A percentile compares a stretch with the other conserved stretches of the same genome.
These are phyloP conservation scores for Mucor saturninus DNA, from an alignment of 371 early-diverging fungal genomes.

Conservation along the genomic window DNA sequence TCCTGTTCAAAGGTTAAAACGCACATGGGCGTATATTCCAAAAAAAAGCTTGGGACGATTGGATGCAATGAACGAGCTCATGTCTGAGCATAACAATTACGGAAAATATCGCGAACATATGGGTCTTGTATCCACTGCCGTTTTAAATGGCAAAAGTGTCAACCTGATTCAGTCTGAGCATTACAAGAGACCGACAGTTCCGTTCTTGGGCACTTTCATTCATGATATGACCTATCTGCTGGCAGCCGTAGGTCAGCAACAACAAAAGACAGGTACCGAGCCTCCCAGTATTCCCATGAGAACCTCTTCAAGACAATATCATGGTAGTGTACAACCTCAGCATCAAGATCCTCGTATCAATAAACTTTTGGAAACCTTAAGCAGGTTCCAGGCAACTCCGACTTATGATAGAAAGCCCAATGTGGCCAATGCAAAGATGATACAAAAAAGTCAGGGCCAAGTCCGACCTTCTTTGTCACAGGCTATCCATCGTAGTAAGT, in stretches of 20 bases:
- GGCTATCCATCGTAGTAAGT: constrained; percentile 59
- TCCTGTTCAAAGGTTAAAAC: constrained; percentile 75
- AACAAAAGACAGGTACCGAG: constrained; percentile 36
- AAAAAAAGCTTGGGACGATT: constrained; percentile 68
- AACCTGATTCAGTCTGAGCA: constrained; percentile 49
- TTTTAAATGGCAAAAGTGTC: constrained; percentile 46
- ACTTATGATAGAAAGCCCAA: constrained; percentile 51
- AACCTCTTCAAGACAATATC: constrained; percentile 9
- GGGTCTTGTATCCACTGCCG: constrained; percentile 49
- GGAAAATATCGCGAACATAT: constrained; percentile 72
- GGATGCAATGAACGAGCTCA: constrained; percentile 61
- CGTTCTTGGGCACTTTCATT: constrained; percentile 80
- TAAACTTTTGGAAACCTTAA: constrained; percentile 55
- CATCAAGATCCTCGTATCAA: constrained; percentile 58
- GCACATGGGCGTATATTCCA: constrained; percentile 81
- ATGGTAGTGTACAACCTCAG: constrained; percentile 13
- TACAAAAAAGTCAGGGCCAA: constrained; percentile 34
- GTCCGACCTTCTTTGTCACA: constrained; percentile 57
- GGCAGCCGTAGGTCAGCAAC: constrained; percentile 53
- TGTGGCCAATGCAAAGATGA: not conserved
- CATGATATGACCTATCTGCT: constrained; percentile 81
- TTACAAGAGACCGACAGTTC: constrained; percentile 67
- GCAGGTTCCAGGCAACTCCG: constrained; percentile 64
- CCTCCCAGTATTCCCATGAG: constrained; percentile 4
- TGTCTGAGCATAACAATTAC: constrained; percentile 79